A percentile compares a stretch with the other conserved stretches of the same genome.
Evolutionary conservation across 2,329 filamentous ascomycete genomes (phyloP).

Genomic region (Pyrenophora seminiperda): DNA sequence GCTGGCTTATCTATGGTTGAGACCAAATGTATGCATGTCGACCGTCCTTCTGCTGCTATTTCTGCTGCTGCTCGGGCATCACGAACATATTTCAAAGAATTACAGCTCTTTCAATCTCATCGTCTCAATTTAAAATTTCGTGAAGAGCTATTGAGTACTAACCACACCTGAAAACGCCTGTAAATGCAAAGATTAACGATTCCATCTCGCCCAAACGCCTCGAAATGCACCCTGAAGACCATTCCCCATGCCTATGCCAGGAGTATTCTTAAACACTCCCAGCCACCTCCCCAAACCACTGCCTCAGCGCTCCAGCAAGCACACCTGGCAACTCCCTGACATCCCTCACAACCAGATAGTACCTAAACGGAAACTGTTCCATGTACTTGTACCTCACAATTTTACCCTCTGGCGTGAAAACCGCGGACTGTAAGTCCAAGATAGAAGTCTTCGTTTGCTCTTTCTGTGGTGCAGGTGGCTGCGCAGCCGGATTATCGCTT

Average conservation of each 20-base stretch:
- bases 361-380: slow-evolving; percentile 94
- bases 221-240: neutral
- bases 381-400: slow-evolving; percentile 89
- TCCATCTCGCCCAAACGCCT: neutral
- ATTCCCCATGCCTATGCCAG: no score
- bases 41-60: no score
- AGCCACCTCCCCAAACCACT: slow-evolving; percentile 86
- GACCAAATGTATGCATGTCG: no score
- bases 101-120: no score
- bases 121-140: no score
- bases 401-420: slow-evolving; percentile 72
- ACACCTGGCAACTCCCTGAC: slow-evolving; percentile 89
- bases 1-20: no score
- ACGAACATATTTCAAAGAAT: no score
- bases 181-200: neutral
- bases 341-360: slow-evolving; percentile 93
- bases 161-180: neutral
- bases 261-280: slow-evolving; percentile 36
- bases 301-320: slow-evolving; percentile 83
- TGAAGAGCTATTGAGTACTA: no score
- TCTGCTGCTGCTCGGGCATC: no score
- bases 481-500: slow-evolving; percentile 10
- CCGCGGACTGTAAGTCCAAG: slow-evolving; percentile 84
- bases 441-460: slow-evolving; percentile 69
- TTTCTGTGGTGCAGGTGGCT: slow-evolving; percentile 21